These are phyloP conservation scores for Russula sp. DNA, from an alignment of 768 basidiomycete species.

Conservation along the genomic window DNA sequence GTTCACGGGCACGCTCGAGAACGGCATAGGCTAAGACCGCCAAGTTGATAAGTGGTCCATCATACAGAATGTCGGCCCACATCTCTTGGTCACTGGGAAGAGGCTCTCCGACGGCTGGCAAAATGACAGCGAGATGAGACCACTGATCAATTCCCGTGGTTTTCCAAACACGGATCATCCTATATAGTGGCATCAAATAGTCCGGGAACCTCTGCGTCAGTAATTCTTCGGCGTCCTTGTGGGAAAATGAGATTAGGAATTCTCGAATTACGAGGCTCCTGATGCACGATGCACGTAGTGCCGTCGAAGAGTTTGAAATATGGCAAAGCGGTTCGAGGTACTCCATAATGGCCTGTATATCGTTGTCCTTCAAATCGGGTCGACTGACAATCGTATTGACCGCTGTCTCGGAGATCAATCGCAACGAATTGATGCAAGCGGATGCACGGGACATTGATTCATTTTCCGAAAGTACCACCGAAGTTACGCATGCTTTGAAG, in stretches of 20 bases:
- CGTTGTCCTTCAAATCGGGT: background rate
- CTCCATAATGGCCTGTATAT: background rate
- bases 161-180: background rate
- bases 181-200: background rate
- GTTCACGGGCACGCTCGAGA: background rate
- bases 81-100: background rate
- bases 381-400: background rate
- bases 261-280: background rate
- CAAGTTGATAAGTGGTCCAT: slow-evolving; percentile 9
- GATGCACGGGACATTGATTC: background rate
- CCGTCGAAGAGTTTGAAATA: background rate
- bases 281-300: slow-evolving; percentile 4
- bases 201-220: background rate
- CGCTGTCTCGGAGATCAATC: background rate
- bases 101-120: background rate
- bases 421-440: background rate
- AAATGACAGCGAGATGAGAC: background rate
- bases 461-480: background rate
- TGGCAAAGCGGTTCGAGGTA: background rate
- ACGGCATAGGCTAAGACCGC: background rate
- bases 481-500: background rate
- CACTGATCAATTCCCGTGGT: background rate
- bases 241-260: background rate
- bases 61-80: background rate
- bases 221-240: background rate